These are phyloP conservation scores for Hypomontagnella monticulosa DNA, from an alignment of 495 filamentous ascomycete genomes.

Conservation along the genomic window DNA sequence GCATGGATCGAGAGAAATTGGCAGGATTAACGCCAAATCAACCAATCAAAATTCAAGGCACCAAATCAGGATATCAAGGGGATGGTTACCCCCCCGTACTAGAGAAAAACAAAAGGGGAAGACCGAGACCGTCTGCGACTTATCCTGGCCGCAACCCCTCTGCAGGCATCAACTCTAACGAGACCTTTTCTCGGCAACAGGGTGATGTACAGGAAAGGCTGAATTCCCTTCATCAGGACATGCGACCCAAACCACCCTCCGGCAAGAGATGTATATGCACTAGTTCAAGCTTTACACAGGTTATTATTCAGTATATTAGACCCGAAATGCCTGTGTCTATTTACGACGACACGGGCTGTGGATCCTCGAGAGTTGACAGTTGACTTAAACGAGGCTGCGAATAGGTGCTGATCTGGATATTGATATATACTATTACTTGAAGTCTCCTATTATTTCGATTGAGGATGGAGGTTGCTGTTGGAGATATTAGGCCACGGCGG, in stretches of 20 bases:
- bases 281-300: conserved; percentile 8
- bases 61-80: neutral
- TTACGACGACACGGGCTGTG: neutral
- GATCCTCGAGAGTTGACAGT: neutral
- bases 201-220: neutral
- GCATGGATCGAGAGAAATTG: neutral
- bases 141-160: neutral
- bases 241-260: neutral
- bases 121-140: neutral
- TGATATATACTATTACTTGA: no score
- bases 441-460: no score
- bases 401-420: neutral
- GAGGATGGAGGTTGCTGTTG: no score
- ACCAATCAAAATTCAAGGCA: no score
- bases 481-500: no score
- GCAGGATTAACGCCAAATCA: neutral
- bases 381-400: neutral
- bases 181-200: neutral
- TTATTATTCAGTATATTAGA: conserved; percentile 21
- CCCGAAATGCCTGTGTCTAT: conserved; percentile 16
- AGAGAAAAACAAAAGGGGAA: neutral
- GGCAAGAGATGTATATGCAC: neutral
- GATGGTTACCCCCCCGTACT: neutral
- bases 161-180: neutral
- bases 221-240: neutral